Base-by-base conservation (phyloP, 257 asterid genomes). In the Knoxia roxburghii region DNA sequence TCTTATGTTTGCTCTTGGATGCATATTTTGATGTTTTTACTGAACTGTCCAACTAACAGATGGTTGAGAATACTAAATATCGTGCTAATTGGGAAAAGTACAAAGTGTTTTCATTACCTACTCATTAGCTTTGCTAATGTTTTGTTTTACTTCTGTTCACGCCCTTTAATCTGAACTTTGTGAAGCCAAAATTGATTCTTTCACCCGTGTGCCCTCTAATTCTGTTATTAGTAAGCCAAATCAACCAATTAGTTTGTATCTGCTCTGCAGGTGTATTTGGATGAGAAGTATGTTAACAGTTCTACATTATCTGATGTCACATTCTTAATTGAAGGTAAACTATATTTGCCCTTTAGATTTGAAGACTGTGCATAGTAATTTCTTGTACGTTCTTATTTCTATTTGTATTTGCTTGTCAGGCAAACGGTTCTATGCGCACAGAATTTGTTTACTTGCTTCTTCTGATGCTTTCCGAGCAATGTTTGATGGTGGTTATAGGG, bases 401-500 rank as follows among this genome's bases (percentile, higher is more conserved):
- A 37, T 29, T 54, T 56, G 39, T 66, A 33, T 69, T 55, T 53
- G 45, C 26, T 29, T 67, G 61, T 59, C 73, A 83, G 88, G 88
- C 33, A 74, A 86, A 74, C 87, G 89, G 64, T 92, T 92, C 74
- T 89, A 87, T 81, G 98, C 97, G 62, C 98, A 92, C 81, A 84
- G 98, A 84, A 89, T 92, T 68, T 92, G 98, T 73, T 73, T 92
- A 73, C 98, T 92, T 69, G 97, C 98, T 77, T 92, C 97, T 69
- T 92, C 96, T 53, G 97, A 92, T 85, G 97, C 98, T 70, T 92
- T 92, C 78, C 84, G 97, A 61, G 98, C 96, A 69, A 92, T 92
- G 98, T 92, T 92, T 68, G 98, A 92, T 80, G 98, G 98, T 65
- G 97, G 97, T 75, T 92, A 89, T 78, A 87, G 98, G 96, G 98